Conservation (phyloP, 2,329 filamentous ascomycete species). For the Colletotrichum chrysophilum region DNA sequence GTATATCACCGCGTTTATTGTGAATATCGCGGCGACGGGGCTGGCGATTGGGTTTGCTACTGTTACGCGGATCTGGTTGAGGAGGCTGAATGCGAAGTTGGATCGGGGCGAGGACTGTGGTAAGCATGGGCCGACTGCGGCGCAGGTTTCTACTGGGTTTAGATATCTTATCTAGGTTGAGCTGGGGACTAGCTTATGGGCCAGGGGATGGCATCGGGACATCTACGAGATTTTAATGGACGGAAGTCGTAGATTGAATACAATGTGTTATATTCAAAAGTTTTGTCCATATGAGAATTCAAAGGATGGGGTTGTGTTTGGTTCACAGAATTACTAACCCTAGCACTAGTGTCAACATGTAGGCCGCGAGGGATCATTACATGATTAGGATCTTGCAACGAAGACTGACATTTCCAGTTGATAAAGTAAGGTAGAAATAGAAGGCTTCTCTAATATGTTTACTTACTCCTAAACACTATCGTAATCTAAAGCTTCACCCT, state of each 20-base stretch:
- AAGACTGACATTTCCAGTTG: neutral
- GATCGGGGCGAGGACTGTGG: conserved; percentile 28
- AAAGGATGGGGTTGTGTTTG: neutral
- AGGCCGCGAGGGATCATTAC: neutral
- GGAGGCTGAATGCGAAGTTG: conserved; percentile 30
- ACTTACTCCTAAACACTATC: neutral
- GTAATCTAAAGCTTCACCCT: conserved; percentile 13
- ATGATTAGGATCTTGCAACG: too few species aligned
- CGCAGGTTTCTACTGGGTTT: conserved; percentile 31
- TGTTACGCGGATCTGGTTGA: conserved; percentile 29
- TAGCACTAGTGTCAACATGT: too few species aligned
- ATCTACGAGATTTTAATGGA: neutral
- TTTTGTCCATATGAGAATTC: neutral
- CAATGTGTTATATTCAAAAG: neutral
- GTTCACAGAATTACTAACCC: neutral
- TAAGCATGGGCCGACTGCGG: conserved; percentile 31
- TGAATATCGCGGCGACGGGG: conserved; percentile 30
- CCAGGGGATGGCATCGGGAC: too few species aligned
- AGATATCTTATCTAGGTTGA: conserved; percentile 25
- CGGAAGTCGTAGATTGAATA: neutral
- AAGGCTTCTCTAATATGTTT: neutral
- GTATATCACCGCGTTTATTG: conserved; percentile 30
- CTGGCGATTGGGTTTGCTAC: conserved; percentile 31
- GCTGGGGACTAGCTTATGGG: neutral
- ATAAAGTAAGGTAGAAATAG: too few species aligned